Percentiles rank a stretch among this genome's conserved stretches.
phyloP scores from a whole-genome alignment of 305 asterid species.

The Solanum chacoense region DNA sequence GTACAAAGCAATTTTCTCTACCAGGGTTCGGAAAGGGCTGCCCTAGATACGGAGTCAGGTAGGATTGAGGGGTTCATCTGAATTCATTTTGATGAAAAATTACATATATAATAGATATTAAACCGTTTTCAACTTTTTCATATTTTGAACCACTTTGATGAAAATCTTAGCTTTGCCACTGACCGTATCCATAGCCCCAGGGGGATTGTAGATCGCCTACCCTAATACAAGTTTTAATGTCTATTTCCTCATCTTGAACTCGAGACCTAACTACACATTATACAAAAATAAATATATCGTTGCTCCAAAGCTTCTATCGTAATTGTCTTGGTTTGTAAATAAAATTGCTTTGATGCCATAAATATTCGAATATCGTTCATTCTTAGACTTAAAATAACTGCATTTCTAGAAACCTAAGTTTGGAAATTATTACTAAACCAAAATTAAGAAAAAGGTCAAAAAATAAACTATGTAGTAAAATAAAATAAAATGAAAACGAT shows the following conservation, averaged over 20 bases:
- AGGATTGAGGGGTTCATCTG: background rate
- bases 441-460: background rate
- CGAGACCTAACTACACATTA: background rate
- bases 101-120: background rate
- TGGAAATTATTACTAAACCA: background rate
- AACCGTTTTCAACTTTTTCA: background rate
- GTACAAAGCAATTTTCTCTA: background rate
- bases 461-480: background rate
- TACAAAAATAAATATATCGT: background rate
- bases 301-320: background rate
- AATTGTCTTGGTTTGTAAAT: background rate
- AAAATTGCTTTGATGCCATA: background rate
- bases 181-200: background rate
- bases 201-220: background rate
- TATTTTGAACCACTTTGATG: background rate
- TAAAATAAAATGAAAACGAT: background rate
- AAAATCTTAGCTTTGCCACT: background rate
- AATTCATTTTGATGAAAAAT: background rate
- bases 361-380: background rate
- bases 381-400: background rate
- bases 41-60: no score
- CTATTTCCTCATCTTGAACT: background rate
- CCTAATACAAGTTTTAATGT: background rate
- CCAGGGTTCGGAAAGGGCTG: background rate
- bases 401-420: background rate